These are phyloP conservation scores for Epichloe baconii DNA, from an alignment of 2,329 filamentous ascomycete species.

Conservation along the genomic window DNA sequence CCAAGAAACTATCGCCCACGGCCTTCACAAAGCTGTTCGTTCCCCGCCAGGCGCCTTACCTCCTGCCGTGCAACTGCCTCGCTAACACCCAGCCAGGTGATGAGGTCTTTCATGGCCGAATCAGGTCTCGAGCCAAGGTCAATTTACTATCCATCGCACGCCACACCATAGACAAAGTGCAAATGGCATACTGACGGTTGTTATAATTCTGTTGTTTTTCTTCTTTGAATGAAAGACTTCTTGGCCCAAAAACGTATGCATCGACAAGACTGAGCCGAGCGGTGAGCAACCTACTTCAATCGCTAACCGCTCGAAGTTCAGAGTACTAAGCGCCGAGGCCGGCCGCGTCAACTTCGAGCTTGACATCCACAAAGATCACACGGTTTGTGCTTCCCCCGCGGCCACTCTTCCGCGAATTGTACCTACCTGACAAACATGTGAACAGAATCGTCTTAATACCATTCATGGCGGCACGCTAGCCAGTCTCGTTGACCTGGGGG, in stretches of 20 bases:
- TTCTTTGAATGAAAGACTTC: slow-evolving; percentile 8
- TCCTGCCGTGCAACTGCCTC: background rate
- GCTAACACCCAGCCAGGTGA: slow-evolving; percentile 41
- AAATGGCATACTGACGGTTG: background rate
- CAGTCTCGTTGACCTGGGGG: slow-evolving; percentile 58
- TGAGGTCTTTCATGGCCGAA: slow-evolving; percentile 72
- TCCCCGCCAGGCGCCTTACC: background rate
- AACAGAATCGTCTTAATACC: slow-evolving; percentile 60
- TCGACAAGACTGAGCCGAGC: background rate
- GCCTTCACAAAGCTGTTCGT: slow-evolving; percentile 22
- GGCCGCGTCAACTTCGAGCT: slow-evolving; percentile 66
- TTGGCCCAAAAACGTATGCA: slow-evolving; percentile 11
- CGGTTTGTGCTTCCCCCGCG: slow-evolving; percentile 31
- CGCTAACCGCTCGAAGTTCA: slow-evolving; percentile 35
- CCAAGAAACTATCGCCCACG: slow-evolving; percentile 21
- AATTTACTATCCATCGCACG: background rate
- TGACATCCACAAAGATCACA: slow-evolving; percentile 61
- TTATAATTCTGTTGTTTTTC: too few species aligned
- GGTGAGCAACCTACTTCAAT: background rate
- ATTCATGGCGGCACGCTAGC: slow-evolving; percentile 71
- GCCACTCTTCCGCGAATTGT: background rate
- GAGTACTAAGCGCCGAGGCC: slow-evolving; percentile 48
- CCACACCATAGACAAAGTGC: background rate
- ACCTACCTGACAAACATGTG: background rate
- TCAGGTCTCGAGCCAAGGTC: slow-evolving; percentile 85